phyloP scores from a whole-genome alignment of 768 basidiomycete genomes.

The Tylopilus sp. region DNA sequence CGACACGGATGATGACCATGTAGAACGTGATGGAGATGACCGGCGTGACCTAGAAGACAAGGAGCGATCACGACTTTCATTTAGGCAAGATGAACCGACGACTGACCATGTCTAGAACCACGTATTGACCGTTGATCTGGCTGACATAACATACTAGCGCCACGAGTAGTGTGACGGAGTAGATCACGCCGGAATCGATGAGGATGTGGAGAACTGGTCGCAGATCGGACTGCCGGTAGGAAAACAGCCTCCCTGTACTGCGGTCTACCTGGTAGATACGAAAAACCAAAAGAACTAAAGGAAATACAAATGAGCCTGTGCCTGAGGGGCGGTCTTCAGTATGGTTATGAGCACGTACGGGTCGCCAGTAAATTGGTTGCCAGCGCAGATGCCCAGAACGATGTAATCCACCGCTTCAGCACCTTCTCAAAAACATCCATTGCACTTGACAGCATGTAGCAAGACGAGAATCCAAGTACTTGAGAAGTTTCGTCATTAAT shows the following conservation, averaged over 20 bases:
- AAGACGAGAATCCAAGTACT: neutral
- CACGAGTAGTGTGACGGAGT: neutral
- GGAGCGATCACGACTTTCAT: neutral
- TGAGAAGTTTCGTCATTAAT: neutral
- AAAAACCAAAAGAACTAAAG: neutral
- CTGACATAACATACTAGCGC: neutral
- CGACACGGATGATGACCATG: neutral
- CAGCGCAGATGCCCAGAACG: slow-evolving; percentile 19
- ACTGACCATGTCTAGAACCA: neutral
- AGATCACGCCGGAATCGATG: neutral
- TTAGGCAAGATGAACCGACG: neutral
- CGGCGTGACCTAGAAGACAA: neutral
- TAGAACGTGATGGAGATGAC: neutral
- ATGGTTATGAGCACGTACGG: slow-evolving; percentile 6
- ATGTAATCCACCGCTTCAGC: slow-evolving; percentile 30
- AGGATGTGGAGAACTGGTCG: neutral
- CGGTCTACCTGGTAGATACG: neutral
- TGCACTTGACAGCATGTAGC: slow-evolving; percentile 9
- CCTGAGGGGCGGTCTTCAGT: neutral
- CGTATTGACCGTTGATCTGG: neutral
- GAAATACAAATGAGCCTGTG: neutral
- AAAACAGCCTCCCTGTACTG: neutral
- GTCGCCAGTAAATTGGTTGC: slow-evolving; percentile 31
- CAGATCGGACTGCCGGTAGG: neutral
- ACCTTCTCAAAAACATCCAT: neutral